Evolutionary conservation across 2,329 filamentous ascomycete species (phyloP), one percentile per base, ranked within the genome.

Genomic region (Apiospora rasikravindrae): DNA sequence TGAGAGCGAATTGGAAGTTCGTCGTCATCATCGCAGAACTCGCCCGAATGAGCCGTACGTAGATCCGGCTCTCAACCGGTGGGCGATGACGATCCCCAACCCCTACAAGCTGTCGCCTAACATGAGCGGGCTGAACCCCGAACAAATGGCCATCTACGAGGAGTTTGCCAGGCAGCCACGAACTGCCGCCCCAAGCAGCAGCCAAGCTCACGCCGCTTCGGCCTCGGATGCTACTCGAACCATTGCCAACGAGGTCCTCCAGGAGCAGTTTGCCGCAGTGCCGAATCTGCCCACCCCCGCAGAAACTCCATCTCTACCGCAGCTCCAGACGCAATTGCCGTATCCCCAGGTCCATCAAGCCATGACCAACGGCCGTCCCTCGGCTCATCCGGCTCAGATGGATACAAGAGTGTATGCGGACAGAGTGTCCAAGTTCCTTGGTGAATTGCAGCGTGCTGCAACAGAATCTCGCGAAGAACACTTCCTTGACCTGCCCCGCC

Each of bases 111-210:
- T 98, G 76, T 92, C 93, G 49, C 92, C 94, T 16, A 89, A 81
- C 73, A 79, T 86, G 71, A 82, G 83, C 69, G 96, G 96, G 5
- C 85, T 99, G 69, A 98, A 98, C 78, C 88, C 93, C 33, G 94
- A 98, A 78, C 96, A 99, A 79, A 90, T 98, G 85, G 94, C 94
- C 14, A 97, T 99, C 37, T 99, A 99, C 79, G 95, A 98, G 78
- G 95, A 98, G 74, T 99, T 99, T 81, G 94, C 94, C 13, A 89
- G 95, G 71, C 94, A 97, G 80, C 92, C 94, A 40, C 92, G 94
- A 71, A 89, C 88, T 79, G 81, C 86, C 79, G 76, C 87, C 73
- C 81, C 91, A 84, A 80, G 86, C 79, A 79, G 90, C 82, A 81
- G 90, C 80, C 81, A 87, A 1, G 84, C 86, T 4, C 90, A 92